Percentiles rank a stretch among this genome's conserved stretches.
Conservation (phyloP, 116 monocot genomes). For the Trichopus zeylanicus region DNA sequence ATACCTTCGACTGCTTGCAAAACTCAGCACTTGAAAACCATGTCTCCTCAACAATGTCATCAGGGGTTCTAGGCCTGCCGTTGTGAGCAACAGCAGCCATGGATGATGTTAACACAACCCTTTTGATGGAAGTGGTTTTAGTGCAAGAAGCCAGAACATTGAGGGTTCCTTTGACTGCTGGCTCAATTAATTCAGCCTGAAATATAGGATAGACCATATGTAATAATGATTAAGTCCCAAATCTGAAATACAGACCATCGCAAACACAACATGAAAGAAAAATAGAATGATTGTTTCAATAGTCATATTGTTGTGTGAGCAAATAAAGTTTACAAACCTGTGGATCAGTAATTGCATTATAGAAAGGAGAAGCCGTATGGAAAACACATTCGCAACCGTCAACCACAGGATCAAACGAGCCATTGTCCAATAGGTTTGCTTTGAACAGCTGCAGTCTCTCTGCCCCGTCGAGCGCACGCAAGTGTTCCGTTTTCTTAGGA, state of each 20-base stretch:
- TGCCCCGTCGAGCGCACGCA: constrained; percentile 25
- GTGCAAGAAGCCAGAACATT: constrained; percentile 55
- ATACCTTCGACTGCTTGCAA: constrained; percentile 35
- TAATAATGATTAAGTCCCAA: background rate
- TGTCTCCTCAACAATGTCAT: constrained; percentile 62
- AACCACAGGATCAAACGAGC: constrained; percentile 27
- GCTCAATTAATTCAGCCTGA: constrained; percentile 68
- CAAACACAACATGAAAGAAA: background rate
- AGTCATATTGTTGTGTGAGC: too few relatives aligned
- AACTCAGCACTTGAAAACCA: constrained; percentile 56
- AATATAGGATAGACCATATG: background rate
- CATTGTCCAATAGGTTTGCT: constrained; percentile 29
- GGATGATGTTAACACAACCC: constrained; percentile 61
- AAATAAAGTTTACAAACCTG: constrained; percentile 31
- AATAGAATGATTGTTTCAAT: background rate
- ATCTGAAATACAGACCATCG: background rate
- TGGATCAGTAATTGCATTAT: constrained; percentile 40
- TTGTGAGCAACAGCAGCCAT: constrained; percentile 47
- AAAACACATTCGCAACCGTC: constrained; percentile 64
- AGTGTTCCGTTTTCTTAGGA: constrained; percentile 41
- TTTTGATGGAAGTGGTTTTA: constrained; percentile 46
- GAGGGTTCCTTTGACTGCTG: constrained; percentile 72
- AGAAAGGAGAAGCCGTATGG: constrained; percentile 66
- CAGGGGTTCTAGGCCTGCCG: constrained; percentile 33
- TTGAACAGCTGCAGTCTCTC: constrained; percentile 31